Evolutionary conservation across 176 grass and related monocot species (phyloP).

Genomic region (Aechmea fasciata): DNA sequence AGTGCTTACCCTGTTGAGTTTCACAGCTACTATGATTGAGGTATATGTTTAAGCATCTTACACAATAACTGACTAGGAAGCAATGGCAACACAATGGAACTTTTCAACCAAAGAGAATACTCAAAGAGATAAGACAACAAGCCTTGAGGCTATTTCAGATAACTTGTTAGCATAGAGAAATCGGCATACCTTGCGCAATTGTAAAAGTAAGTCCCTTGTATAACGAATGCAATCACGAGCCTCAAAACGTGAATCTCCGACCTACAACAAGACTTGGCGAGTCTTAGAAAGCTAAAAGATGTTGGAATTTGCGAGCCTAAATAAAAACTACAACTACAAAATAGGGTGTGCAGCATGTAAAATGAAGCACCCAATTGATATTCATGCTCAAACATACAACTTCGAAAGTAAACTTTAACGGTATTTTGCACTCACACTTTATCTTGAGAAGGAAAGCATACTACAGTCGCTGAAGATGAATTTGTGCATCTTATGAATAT

Average conservation of each 20-base stretch:
- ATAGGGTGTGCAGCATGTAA: not conserved
- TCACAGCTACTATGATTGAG: not conserved
- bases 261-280: conserved; percentile 27
- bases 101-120: not conserved
- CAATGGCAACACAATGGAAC: not conserved
- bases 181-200: conserved; percentile 52
- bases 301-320: not conserved
- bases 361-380: not conserved
- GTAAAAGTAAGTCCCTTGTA: conserved; percentile 81
- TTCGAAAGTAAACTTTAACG: not conserved
- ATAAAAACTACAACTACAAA: conserved; percentile 6
- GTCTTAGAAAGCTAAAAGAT: not conserved
- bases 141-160: conserved; percentile 1
- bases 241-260: conserved; percentile 63
- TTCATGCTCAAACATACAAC: not conserved
- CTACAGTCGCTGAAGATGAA: not conserved
- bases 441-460: not conserved
- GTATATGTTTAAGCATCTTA: not conserved
- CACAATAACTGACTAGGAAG: not conserved
- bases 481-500: not conserved
- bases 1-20: not conserved
- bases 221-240: conserved; percentile 49
- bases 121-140: conserved; percentile 5
- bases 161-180: not conserved
- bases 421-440: not conserved